Conservation (phyloP, 2,329 filamentous ascomycete genomes). For the Epichloe typhina region DNA sequence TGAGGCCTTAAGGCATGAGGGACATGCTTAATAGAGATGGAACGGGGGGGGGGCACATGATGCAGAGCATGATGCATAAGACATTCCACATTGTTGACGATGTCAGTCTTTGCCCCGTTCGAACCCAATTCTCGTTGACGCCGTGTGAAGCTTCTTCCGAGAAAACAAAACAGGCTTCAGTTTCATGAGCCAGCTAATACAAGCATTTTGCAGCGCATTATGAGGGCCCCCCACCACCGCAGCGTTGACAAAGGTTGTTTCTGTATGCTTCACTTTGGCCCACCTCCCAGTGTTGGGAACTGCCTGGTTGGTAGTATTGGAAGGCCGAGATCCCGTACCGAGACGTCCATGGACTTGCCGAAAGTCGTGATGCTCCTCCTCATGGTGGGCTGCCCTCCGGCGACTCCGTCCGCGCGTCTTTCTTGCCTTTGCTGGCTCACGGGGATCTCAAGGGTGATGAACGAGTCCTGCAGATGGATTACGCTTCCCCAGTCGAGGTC, state of each 20-base stretch:
- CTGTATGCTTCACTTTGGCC: background rate
- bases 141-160: no score
- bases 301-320: slow-evolving; percentile 8
- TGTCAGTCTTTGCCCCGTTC: no score
- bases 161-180: no score
- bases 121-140: no score
- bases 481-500: slow-evolving; percentile 13
- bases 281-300: slow-evolving; percentile 6
- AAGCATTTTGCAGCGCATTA: slow-evolving; percentile 6
- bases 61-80: no score
- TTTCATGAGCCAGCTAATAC: no score
- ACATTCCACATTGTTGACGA: no score
- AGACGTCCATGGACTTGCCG: slow-evolving; percentile 14
- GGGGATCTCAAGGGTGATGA: slow-evolving; percentile 6
- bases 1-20: no score
- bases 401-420: background rate
- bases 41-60: no score
- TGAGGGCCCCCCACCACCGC: background rate
- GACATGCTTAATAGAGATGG: no score
- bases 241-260: no score
- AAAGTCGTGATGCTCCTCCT: slow-evolving; percentile 8
- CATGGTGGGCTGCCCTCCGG: background rate
- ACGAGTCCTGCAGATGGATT: slow-evolving; percentile 10
- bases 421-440: background rate
- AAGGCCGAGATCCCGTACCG: slow-evolving; percentile 13